phyloP scores from a whole-genome alignment of 148 eudicot species.

The Vaccinium myrtillus region DNA sequence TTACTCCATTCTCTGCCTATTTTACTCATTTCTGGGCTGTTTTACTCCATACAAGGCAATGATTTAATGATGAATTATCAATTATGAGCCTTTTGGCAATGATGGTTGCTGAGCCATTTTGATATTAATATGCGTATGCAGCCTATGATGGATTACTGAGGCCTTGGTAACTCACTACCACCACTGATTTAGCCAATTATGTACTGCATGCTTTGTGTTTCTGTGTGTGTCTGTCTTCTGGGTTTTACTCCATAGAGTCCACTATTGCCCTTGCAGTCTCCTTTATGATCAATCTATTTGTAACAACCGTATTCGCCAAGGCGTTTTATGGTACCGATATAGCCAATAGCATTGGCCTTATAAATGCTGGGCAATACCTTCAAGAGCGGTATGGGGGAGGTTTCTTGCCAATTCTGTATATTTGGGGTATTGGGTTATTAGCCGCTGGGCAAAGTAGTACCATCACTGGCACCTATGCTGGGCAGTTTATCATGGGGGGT shows the following conservation, averaged over 20 bases:
- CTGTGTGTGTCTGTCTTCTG: too few relatives aligned
- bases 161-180: too few relatives aligned
- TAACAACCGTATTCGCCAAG: slow-evolving; percentile 89
- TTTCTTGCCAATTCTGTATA: slow-evolving; percentile 72
- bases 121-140: too few relatives aligned
- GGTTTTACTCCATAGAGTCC: slow-evolving; percentile 90
- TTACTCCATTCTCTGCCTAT: too few relatives aligned
- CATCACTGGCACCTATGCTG: slow-evolving; percentile 96
- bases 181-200: too few relatives aligned
- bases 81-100: too few relatives aligned
- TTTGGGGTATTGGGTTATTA: slow-evolving; percentile 88
- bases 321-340: slow-evolving; percentile 78
- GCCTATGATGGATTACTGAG: too few relatives aligned
- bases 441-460: slow-evolving; percentile 99
- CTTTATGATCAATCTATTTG: slow-evolving; percentile 84
- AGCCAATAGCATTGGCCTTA: slow-evolving; percentile 80
- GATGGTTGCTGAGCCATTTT: too few relatives aligned
- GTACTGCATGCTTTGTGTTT: too few relatives aligned
- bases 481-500: slow-evolving; percentile 99
- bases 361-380: slow-evolving; percentile 86
- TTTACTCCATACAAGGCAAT: too few relatives aligned
- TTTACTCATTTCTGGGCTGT: too few relatives aligned
- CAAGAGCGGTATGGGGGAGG: slow-evolving; percentile 91
- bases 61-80: too few relatives aligned
- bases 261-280: slow-evolving; percentile 70